Evolutionary conservation across 345 rosid genomes (phyloP), one percentile per base, ranked within the genome.

Genomic region (Aquilaria sinensis): DNA sequence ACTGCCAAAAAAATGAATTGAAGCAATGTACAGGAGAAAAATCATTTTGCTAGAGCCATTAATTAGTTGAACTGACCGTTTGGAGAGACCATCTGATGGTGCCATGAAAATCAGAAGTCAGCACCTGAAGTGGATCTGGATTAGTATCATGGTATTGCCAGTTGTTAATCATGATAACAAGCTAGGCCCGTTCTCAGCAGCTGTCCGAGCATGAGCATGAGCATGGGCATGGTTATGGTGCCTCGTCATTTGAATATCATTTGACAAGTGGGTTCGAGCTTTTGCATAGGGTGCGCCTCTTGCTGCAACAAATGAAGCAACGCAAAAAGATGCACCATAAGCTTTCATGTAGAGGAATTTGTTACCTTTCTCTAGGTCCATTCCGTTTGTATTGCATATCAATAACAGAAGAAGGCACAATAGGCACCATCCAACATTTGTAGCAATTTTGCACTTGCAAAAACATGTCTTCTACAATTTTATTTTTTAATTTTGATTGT

Each of bases 231-330:
- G 79, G 75, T 73, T 87, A 55, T 85, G 70, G 55, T 88, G 83
- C 79, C 91, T 84, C 57, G 88, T 60, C 93, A 91, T 69, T 70
- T 91, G 97, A 48, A 91, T 90, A 75, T 91, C 96, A 62, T 86
- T 86, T 1, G 95, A 79, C 51, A 78, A 67, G 0, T 87, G 77
- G 30, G 99, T 95, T 75, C 97, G 82, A 61, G 91, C 78, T 73
- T 94, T 94, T n/a, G 97, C 99, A 71, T 91, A 94, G 1, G 99
- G 96, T 58, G 99, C 97, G 53, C 93, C 97, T 85, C 97, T 85
- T 46, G 82, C 99, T 94, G 90, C 55, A 63, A 15, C 43, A 67
- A 56, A 55, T 33, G 8, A 75, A 43, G 45, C 4, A 7, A 37
- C 43, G 8, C 43, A 37, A 37, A 37, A 37, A 23, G 23, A 23